phyloP scores from a whole-genome alignment of 169 alveolate species.

The Plasmodium relictum region DNA sequence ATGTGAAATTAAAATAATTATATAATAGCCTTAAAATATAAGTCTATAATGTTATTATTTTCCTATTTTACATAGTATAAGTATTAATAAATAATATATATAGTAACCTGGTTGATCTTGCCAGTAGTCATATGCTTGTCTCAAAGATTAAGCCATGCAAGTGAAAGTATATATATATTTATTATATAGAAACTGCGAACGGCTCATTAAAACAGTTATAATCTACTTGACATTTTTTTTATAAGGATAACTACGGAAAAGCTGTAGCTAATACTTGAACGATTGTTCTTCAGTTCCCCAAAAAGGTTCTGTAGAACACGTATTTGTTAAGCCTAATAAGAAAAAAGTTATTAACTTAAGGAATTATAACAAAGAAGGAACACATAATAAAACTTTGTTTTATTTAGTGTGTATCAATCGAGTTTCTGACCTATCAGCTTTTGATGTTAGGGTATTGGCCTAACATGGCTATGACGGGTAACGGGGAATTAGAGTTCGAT shows the following conservation, averaged over 20 bases:
- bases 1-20: neutral
- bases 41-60: neutral
- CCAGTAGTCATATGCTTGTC: conserved; percentile 98
- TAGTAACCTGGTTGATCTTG: conserved; percentile 97
- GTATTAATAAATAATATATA: conserved; percentile 19
- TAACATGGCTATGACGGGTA: conserved; percentile 95
- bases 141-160: conserved; percentile 96
- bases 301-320: conserved; percentile 74
- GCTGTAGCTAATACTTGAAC: conserved; percentile 79
- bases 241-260: conserved; percentile 79
- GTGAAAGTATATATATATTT: conserved; percentile 88
- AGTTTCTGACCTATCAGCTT: conserved; percentile 84
- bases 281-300: conserved; percentile 12
- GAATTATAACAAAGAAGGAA: too few species aligned
- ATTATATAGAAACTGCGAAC: conserved; percentile 86
- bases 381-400: conserved; percentile 68
- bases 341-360: too few species aligned
- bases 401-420: conserved; percentile 76
- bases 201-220: conserved; percentile 88
- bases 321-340: too few species aligned
- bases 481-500: conserved; percentile 97
- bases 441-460: conserved; percentile 94
- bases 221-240: conserved; percentile 76
- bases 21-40: too few species aligned
- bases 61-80: neutral